Percentiles rank a stretch among this genome's conserved stretches.
phyloP scores from a whole-genome alignment of 2,329 filamentous ascomycete genomes.

The Pseudogymnoascus sp. region DNA sequence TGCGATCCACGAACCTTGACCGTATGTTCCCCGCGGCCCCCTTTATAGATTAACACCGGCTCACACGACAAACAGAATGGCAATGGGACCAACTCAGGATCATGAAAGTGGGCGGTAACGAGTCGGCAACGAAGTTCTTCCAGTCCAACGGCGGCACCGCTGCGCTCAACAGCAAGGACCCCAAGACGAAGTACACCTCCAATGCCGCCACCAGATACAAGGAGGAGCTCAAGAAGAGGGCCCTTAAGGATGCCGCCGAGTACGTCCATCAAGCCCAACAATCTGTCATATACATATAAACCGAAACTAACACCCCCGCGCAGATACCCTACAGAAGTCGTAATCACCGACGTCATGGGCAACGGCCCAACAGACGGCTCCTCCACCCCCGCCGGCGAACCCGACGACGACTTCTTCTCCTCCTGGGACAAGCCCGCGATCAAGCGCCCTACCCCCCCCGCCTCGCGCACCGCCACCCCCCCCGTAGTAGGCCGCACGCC shows the following conservation, averaged over 20 bases:
- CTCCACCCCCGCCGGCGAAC: constrained; percentile 71
- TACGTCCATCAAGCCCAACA: constrained; percentile 37
- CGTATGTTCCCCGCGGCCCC: constrained; percentile 53
- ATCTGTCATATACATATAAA: background rate
- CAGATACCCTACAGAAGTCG: constrained; percentile 78
- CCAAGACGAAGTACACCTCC: constrained; percentile 94
- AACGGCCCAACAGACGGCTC: constrained; percentile 54
- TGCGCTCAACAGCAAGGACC: constrained; percentile 90
- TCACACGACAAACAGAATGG: constrained; percentile 57
- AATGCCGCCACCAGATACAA: constrained; percentile 95
- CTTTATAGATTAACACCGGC: constrained; percentile 8
- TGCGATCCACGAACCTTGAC: constrained; percentile 95
- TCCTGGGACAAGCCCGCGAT: constrained; percentile 98
- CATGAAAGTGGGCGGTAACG: constrained; percentile 98
- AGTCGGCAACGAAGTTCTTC: constrained; percentile 97
- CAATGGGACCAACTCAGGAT: constrained; percentile 96
- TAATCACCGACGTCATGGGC: constrained; percentile 65
- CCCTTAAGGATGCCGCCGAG: constrained; percentile 76
- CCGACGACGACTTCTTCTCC: constrained; percentile 92
- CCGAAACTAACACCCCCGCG: constrained; percentile 16
- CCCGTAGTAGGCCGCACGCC: constrained; percentile 70
- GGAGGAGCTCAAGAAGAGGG: constrained; percentile 83
- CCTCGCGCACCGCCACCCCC: constrained; percentile 82
- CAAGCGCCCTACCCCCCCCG: constrained; percentile 89
- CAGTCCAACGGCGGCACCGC: constrained; percentile 92